Evolutionary conservation across 805 yeast species (phyloP).

Genomic region (Schwanniomyces vanrijiae): DNA sequence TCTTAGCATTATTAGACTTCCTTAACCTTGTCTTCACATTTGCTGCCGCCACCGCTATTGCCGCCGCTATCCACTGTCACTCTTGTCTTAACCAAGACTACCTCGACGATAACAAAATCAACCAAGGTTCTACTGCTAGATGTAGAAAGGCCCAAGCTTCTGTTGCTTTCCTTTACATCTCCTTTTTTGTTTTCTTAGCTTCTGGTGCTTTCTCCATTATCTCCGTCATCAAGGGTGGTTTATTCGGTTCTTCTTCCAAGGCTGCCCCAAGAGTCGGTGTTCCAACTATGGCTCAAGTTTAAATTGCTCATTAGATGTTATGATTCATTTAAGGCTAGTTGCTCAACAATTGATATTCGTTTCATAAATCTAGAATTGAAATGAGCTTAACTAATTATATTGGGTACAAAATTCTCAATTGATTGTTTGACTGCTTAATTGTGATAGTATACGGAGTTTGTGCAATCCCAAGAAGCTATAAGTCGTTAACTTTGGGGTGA

Average conservation of each 20-base stretch:
- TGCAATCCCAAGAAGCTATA: neutral
- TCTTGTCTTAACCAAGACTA: conserved; percentile 74
- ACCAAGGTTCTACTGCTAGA: conserved; percentile 78
- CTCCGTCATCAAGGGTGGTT: conserved; percentile 54
- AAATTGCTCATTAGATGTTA: conserved; percentile 19
- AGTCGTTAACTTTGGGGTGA: neutral
- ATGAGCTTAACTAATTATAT: neutral
- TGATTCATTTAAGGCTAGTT: neutral
- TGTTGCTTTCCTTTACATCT: conserved; percentile 79
- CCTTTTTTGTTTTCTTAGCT: conserved; percentile 72
- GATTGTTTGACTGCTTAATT: neutral
- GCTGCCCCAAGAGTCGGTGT: conserved; percentile 75
- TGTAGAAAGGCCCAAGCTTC: conserved; percentile 95
- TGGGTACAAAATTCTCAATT: neutral
- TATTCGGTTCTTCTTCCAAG: conserved; percentile 37
- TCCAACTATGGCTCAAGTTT: conserved; percentile 89
- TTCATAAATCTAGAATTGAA: neutral
- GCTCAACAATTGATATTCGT: neutral
- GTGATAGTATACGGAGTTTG: neutral
- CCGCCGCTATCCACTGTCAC: conserved; percentile 84
- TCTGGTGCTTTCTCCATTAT: conserved; percentile 61
- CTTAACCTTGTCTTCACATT: conserved; percentile 89
- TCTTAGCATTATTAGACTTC: conserved; percentile 76
- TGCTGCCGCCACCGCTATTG: conserved; percentile 92
- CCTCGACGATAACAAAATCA: conserved; percentile 61